phyloP scores from a whole-genome alignment of 345 rosid species.

The Excoecaria cochinchinensis region DNA sequence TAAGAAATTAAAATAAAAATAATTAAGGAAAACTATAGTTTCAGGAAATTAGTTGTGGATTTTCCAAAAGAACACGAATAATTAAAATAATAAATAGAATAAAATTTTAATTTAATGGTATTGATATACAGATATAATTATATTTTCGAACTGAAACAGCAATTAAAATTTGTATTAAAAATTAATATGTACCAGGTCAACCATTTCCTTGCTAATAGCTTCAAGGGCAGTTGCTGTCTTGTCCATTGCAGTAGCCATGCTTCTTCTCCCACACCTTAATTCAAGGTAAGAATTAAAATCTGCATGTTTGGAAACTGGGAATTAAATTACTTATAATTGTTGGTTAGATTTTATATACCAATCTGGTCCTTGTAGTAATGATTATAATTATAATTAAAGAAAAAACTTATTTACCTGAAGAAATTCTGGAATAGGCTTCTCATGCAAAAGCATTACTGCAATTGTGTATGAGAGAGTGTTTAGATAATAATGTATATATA shows the following conservation, averaged over 20 bases:
- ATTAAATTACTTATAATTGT: background rate
- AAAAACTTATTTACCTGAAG: background rate
- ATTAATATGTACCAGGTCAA: constrained; percentile 55
- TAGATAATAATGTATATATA: background rate
- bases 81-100: no score
- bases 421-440: background rate
- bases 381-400: no score
- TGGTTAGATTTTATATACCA: no score
- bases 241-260: constrained; percentile 39
- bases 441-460: constrained; percentile 6
- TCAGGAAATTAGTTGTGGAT: no score
- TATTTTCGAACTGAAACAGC: no score
- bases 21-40: no score
- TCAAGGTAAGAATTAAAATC: constrained; percentile 8
- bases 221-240: constrained; percentile 50
- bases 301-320: constrained; percentile 1
- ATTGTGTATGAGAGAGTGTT: background rate
- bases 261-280: constrained; percentile 26
- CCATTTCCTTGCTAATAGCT: constrained; percentile 71
- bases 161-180: background rate
- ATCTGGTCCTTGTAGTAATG: no score
- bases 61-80: no score
- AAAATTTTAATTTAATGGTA: no score
- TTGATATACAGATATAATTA: no score
- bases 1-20: no score